Percentiles rank a stretch among this genome's conserved stretches.
phyloP scores from a whole-genome alignment of 1,139 yeast species.

The Yamadazyma epiphylla region DNA sequence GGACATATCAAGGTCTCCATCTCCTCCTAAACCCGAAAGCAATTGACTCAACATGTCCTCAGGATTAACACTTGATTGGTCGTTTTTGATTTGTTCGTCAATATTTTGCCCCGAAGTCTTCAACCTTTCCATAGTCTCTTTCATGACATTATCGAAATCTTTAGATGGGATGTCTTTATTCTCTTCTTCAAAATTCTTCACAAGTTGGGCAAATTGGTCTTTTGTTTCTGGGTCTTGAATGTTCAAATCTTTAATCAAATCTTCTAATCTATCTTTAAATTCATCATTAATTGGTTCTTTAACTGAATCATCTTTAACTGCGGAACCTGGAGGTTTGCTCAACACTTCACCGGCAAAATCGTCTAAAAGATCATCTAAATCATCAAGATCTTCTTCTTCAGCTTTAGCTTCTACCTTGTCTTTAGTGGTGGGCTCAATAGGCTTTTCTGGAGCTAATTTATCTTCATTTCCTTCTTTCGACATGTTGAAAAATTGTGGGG shows the following conservation, averaged over 20 bases:
- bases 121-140: slow-evolving; percentile 76
- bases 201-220: slow-evolving; percentile 48
- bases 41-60: slow-evolving; percentile 61
- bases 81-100: slow-evolving; percentile 59
- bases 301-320: slow-evolving; percentile 21
- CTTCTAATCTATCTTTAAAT: slow-evolving; percentile 49
- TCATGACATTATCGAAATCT: slow-evolving; percentile 72
- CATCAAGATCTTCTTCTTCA: slow-evolving; percentile 63
- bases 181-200: slow-evolving; percentile 41
- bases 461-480: slow-evolving; percentile 4
- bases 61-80: slow-evolving; percentile 40
- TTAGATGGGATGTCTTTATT: slow-evolving; percentile 24
- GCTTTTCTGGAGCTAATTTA: too few species aligned
- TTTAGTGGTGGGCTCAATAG: too few species aligned
- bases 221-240: slow-evolving; percentile 59
- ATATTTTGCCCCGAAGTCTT: slow-evolving; percentile 65
- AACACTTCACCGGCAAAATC: slow-evolving; percentile 76
- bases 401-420: too few species aligned
- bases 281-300: slow-evolving; percentile 33
- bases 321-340: slow-evolving; percentile 57
- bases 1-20: slow-evolving; percentile 53
- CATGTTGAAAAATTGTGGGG: slow-evolving; percentile 3
- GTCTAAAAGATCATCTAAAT: slow-evolving; percentile 69
- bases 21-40: slow-evolving; percentile 44
- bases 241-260: slow-evolving; percentile 55